Conservation (phyloP, 2,329 filamentous ascomycete genomes). For the Alternaria viburni region DNA sequence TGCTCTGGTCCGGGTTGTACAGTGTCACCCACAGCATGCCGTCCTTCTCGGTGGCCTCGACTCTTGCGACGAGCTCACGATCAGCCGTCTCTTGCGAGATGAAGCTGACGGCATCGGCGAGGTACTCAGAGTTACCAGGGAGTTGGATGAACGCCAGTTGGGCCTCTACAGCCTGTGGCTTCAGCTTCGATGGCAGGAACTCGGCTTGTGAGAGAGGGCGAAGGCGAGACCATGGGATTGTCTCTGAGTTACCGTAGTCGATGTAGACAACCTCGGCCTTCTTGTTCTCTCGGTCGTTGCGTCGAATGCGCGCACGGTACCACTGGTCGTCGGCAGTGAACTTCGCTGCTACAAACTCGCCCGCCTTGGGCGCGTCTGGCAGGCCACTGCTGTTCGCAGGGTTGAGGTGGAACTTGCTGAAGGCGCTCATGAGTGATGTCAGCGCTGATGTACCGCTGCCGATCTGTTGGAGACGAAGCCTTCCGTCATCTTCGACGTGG, state of each 20-base stretch:
- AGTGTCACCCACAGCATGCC: conserved; percentile 85
- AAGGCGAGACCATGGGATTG: conserved; percentile 81
- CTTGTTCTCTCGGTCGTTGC: conserved; percentile 88
- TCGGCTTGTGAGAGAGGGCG: conserved; percentile 79
- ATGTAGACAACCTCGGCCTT: conserved; percentile 91
- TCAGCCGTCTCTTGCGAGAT: conserved; percentile 76
- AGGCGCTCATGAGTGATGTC: conserved; percentile 86
- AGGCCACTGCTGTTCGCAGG: conserved; percentile 78
- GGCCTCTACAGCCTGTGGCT: conserved; percentile 85
- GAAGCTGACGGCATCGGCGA: conserved; percentile 77
- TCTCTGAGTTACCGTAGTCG: conserved; percentile 95
- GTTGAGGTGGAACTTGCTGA: conserved; percentile 89
- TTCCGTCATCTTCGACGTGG: conserved; percentile 81
- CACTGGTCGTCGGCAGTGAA: conserved; percentile 90
- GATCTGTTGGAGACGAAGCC: conserved; percentile 89
- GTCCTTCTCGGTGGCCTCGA: conserved; percentile 84
- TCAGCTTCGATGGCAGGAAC: conserved; percentile 78
- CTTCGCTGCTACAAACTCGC: conserved; percentile 88
- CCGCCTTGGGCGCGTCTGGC: conserved; percentile 80
- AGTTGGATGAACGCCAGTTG: conserved; percentile 89
- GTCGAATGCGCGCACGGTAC: conserved; percentile 90
- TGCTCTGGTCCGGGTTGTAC: conserved; percentile 73
- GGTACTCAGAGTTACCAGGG: conserved; percentile 76
- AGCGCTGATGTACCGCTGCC: conserved; percentile 84
- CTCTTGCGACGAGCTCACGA: conserved; percentile 83